Conservation (phyloP, 257 asterid genomes). For the Lantana camara region DNA sequence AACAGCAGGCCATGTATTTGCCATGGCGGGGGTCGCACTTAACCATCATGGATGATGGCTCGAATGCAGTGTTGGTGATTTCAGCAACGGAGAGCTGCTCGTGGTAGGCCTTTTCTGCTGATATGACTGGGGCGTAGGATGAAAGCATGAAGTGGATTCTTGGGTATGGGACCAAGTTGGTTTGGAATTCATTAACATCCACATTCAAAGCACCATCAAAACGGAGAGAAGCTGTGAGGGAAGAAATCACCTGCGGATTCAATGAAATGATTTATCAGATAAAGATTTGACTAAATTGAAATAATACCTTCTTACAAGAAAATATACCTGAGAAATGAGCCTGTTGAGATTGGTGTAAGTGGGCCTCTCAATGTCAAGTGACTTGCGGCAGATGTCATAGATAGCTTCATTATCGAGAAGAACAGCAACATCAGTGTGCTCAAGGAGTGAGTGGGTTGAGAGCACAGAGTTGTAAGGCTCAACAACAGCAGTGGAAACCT, state of each 20-base stretch:
- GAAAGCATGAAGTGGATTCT: constrained; percentile 64
- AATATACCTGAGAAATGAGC: constrained; percentile 54
- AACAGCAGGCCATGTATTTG: constrained; percentile 58
- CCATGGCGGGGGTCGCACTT: constrained; percentile 62
- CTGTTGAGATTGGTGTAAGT: constrained; percentile 59
- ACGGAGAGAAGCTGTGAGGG: constrained; percentile 57
- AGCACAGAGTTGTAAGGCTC: constrained; percentile 63
- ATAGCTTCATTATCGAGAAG: constrained; percentile 63
- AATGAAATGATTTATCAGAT: too few species aligned
- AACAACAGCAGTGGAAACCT: constrained; percentile 65
- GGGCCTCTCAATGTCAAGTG: constrained; percentile 61
- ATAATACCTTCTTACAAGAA: not conserved
- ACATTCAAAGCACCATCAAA: constrained; percentile 57
- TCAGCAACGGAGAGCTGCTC: constrained; percentile 62
- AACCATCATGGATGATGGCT: constrained; percentile 66
- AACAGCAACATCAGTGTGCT: constrained; percentile 63
- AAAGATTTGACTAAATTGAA: not conserved
- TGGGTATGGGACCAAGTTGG: constrained; percentile 63
- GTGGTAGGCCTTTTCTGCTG: constrained; percentile 63
- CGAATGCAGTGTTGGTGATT: constrained; percentile 61
- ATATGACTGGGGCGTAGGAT: constrained; percentile 60
- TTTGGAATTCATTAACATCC: constrained; percentile 61
- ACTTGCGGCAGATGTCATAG: constrained; percentile 55
- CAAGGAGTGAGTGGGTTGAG: constrained; percentile 54
- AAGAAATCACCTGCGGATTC: constrained; percentile 53